Evolutionary conservation across 2,329 filamentous ascomycete species (phyloP).

Genomic region (Aureobasidium melanogenum): DNA sequence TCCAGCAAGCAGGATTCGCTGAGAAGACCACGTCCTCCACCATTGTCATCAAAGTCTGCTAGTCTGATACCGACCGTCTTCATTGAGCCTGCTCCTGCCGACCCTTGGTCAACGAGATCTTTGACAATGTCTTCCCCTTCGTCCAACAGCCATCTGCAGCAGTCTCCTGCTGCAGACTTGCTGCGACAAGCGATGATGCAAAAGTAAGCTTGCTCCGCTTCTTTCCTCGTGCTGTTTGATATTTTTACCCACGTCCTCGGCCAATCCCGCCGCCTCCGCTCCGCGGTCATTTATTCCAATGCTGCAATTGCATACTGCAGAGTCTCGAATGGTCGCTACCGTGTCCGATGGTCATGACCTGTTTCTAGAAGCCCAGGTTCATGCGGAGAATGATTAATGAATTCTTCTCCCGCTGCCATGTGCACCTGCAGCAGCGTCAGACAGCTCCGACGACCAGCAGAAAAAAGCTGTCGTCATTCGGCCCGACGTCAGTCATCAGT

Average conservation of each 20-base stretch:
- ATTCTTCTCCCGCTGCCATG: not conserved
- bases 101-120: constrained; percentile 20
- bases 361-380: constrained; percentile 6
- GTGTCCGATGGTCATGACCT: not conserved
- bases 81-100: constrained; percentile 14
- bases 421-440: constrained; percentile 5
- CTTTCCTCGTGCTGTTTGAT: constrained; percentile 12
- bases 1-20: constrained; percentile 10
- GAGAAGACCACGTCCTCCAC: constrained; percentile 17
- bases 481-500: not conserved
- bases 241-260: constrained; percentile 1
- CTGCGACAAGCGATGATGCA: constrained; percentile 50
- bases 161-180: constrained; percentile 45
- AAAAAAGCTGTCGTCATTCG: constrained; percentile 12
- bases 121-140: constrained; percentile 20
- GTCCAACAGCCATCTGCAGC: constrained; percentile 34
- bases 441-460: not conserved
- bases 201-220: constrained; percentile 40
- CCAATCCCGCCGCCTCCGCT: not conserved
- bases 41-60: constrained; percentile 30
- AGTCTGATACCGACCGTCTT: constrained; percentile 39
- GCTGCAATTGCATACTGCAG: constrained; percentile 1
- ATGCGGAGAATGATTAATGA: not conserved
- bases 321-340: constrained; percentile 2
- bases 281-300: not conserved